phyloP scores from a whole-genome alignment of 768 basidiomycete species.

The Leccinum subtestaceum region DNA sequence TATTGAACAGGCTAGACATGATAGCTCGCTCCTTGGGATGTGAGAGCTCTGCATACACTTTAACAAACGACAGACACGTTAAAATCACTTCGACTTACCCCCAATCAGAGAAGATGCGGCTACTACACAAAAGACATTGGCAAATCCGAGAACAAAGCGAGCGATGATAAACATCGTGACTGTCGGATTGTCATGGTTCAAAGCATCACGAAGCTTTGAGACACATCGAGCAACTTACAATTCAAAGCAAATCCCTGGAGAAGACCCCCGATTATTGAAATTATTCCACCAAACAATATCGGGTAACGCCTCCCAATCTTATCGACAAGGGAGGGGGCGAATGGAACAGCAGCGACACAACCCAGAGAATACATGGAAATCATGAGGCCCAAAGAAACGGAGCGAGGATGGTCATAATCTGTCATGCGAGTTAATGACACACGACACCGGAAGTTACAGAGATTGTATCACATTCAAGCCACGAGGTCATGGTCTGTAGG shows the following conservation, averaged over 20 bases:
- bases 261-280: not conserved
- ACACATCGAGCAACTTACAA: not conserved
- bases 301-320: not conserved
- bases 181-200: not conserved
- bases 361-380: not conserved
- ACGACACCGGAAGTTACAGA: not conserved
- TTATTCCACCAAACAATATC: conserved; percentile 24
- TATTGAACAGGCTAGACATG: conserved; percentile 1
- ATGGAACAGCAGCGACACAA: not conserved
- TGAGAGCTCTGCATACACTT: conserved; percentile 8
- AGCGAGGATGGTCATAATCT: conserved; percentile 58
- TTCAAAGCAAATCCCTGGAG: conserved; percentile 6
- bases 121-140: not conserved
- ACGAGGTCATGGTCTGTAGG: conserved; percentile 55
- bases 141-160: not conserved
- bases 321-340: not conserved
- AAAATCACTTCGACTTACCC: not conserved
- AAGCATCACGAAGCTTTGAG: not conserved
- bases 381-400: conserved; percentile 17
- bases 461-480: conserved; percentile 47
- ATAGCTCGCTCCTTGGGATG: conserved; percentile 17
- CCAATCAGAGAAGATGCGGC: not conserved
- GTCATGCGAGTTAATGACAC: not conserved
- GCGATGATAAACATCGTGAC: conserved; percentile 11
- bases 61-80: not conserved